Evolutionary conservation across 2,329 filamentous ascomycete species (phyloP).

Genomic region (Hysterium pulicare): DNA sequence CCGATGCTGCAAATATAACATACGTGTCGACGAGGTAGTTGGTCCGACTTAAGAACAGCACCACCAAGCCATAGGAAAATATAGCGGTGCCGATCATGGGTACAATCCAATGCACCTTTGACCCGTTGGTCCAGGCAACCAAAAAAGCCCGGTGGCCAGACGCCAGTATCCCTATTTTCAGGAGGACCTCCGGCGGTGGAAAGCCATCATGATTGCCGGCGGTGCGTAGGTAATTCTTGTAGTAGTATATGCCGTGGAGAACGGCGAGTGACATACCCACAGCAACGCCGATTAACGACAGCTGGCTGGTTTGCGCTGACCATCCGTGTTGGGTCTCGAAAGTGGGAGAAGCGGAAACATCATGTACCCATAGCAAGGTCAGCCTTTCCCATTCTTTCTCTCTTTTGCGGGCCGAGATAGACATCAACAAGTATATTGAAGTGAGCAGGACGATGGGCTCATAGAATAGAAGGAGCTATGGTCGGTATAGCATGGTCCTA

Average conservation of each 20-base stretch:
- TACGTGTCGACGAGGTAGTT: conserved; percentile 63
- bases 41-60: conserved; percentile 42
- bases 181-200: conserved; percentile 10
- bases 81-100: conserved; percentile 48
- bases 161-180: conserved; percentile 7
- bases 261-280: background rate
- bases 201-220: conserved; percentile 38
- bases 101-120: conserved; percentile 53
- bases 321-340: background rate
- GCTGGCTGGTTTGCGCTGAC: background rate
- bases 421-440: conserved; percentile 17
- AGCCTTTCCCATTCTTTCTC: background rate
- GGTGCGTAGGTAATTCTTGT: conserved; percentile 57
- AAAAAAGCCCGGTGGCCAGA: conserved; percentile 59
- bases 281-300: background rate
- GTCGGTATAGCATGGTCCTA: conserved; percentile 49
- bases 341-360: background rate
- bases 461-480: conserved; percentile 46
- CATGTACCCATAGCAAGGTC: conserved; percentile 18
- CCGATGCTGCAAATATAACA: conserved; percentile 39
- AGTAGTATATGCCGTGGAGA: conserved; percentile 57
- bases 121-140: conserved; percentile 64
- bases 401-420: conserved; percentile 19
- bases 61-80: conserved; percentile 37
- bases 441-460: conserved; percentile 49